Percentiles rank a stretch among this genome's conserved stretches.
Evolutionary conservation across 2,329 filamentous ascomycete genomes (phyloP).

Genomic region (Cercospora janseana): DNA sequence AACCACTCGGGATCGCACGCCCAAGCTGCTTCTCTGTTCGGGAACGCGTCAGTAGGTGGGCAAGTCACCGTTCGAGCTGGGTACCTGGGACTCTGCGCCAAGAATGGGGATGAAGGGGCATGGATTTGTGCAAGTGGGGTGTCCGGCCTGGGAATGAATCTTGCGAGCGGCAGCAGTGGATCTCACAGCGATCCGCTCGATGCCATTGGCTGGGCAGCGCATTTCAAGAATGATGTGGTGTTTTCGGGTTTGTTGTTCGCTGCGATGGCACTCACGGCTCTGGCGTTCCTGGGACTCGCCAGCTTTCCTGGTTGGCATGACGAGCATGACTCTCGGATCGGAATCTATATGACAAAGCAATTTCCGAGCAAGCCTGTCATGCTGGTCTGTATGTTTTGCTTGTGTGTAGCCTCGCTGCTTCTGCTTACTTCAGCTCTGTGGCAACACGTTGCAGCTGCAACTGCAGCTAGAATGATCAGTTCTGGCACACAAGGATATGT

Average conservation of each 20-base stretch:
- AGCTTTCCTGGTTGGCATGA: slow-evolving; percentile 20
- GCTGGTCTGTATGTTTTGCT: not conserved
- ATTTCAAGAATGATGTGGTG: slow-evolving; percentile 16
- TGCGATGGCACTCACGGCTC: slow-evolving; percentile 12
- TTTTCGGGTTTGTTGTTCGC: slow-evolving; percentile 20
- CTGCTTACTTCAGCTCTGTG: slow-evolving; percentile 19
- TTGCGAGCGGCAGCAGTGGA: slow-evolving; percentile 3
- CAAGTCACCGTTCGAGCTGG: slow-evolving; percentile 10
- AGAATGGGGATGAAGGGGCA: not conserved
- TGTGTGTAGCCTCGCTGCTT: slow-evolving; percentile 11
- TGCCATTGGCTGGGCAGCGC: slow-evolving; percentile 1
- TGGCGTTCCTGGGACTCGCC: slow-evolving; percentile 12
- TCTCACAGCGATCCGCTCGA: slow-evolving; percentile 8
- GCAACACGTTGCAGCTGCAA: slow-evolving; percentile 24
- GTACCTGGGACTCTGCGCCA: slow-evolving; percentile 20
- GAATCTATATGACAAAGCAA: slow-evolving; percentile 21
- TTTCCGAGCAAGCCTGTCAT: slow-evolving; percentile 15
- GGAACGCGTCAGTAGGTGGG: not conserved
- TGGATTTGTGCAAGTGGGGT: slow-evolving; percentile 16
- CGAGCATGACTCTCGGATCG: slow-evolving; percentile 14
- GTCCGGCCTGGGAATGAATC: slow-evolving; percentile 4
- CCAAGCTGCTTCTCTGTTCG: not conserved
- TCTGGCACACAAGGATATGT: slow-evolving; percentile 9
- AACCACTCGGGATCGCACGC: not conserved
- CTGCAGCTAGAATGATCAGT: slow-evolving; percentile 11